A percentile compares a stretch with the other conserved stretches of the same genome.
These are phyloP conservation scores for Acanthamoeba culbertsoni DNA, from an alignment of 208 protist species.

Conservation along the genomic window DNA sequence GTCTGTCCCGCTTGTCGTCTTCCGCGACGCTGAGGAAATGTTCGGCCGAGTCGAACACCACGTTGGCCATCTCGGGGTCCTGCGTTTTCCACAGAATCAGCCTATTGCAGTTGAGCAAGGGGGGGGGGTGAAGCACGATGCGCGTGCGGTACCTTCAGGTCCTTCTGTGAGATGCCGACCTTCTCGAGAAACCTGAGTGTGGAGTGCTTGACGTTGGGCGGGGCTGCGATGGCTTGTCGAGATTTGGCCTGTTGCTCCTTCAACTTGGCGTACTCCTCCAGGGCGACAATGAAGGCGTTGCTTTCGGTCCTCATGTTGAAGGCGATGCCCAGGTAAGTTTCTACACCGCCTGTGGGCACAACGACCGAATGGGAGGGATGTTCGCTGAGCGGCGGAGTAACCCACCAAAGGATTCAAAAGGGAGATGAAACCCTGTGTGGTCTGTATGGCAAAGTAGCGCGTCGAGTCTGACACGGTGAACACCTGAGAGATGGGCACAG, in stretches of 20 bases:
- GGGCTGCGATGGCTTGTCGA: neutral
- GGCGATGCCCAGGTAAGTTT: neutral
- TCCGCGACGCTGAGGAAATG: neutral
- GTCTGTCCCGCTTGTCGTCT: neutral
- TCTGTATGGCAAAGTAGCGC: neutral
- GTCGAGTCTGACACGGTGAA: conserved; percentile 28
- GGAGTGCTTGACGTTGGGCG: neutral
- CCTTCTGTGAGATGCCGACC: neutral
- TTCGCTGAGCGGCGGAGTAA: neutral
- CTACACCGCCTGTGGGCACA: neutral
- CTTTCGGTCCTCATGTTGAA: conserved; percentile 2
- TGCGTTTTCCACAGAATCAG: neutral
- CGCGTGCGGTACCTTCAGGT: neutral
- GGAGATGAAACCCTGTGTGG: neutral
- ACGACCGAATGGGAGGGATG: neutral
- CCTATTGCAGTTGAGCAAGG: neutral
- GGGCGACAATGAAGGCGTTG: neutral
- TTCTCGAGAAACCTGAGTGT: neutral
- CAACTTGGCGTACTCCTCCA: neutral
- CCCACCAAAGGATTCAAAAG: neutral
- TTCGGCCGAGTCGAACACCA: neutral
- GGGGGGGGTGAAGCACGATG: neutral
- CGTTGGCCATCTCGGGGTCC: neutral
- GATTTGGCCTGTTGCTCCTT: neutral
- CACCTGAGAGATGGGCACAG: neutral